These are phyloP conservation scores for Glaciozyma martinii DNA, from an alignment of 768 basidiomycete genomes.

Conservation along the genomic window DNA sequence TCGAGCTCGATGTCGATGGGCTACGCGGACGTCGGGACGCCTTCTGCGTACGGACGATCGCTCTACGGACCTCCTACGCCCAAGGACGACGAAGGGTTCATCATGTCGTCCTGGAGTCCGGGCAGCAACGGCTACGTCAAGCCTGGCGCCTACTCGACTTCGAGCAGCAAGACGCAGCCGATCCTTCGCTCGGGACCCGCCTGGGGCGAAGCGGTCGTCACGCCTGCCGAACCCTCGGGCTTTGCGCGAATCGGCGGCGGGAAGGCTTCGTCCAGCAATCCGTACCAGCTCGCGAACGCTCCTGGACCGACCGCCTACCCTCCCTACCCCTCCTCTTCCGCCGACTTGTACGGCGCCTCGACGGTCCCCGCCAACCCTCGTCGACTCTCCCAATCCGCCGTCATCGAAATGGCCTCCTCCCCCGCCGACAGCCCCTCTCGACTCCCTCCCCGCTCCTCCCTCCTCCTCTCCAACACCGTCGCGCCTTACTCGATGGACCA, in stretches of 20 bases:
- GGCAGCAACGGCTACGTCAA: conserved; percentile 13
- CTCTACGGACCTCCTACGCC: conserved; percentile 47
- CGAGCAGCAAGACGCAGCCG: not conserved
- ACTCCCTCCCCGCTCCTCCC: conserved; percentile 8
- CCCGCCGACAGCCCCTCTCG: not conserved
- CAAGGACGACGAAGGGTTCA: conserved; percentile 67
- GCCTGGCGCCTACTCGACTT: conserved; percentile 24
- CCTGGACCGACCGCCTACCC: conserved; percentile 13
- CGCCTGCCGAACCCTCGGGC: conserved; percentile 10
- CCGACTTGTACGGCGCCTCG: conserved; percentile 15
- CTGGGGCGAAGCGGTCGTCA: conserved; percentile 21
- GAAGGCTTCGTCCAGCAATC: conserved; percentile 17
- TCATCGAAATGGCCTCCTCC: conserved; percentile 8
- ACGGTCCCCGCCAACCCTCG: conserved; percentile 12
- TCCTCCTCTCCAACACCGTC: conserved; percentile 24
- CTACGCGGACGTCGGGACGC: not conserved
- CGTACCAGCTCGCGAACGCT: conserved; percentile 20
- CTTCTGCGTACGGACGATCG: conserved; percentile 18
- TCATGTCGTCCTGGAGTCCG: conserved; percentile 52
- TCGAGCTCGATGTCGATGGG: conserved; percentile 53
- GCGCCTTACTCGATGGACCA: conserved; percentile 9
- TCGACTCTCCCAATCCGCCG: conserved; percentile 5
- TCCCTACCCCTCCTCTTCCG: conserved; percentile 21
- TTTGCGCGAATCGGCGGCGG: conserved; percentile 28
- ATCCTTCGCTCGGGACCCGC: conserved; percentile 19